Evolutionary conservation across 2,329 filamentous ascomycete species (phyloP).

Genomic region (Colletotrichum sojae): DNA sequence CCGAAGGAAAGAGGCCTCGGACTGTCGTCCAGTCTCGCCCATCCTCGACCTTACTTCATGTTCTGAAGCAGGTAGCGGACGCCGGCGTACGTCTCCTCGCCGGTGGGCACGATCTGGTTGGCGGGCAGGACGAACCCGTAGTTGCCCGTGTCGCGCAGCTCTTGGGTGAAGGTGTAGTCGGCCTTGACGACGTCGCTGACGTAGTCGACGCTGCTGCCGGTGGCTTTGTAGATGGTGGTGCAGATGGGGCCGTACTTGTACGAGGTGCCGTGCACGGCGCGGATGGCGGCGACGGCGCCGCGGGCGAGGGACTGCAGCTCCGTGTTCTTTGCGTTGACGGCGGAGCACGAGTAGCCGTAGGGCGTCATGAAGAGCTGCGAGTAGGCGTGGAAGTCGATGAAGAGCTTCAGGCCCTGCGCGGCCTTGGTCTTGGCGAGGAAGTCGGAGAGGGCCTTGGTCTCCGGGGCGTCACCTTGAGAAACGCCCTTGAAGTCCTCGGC

Average conservation of each 20-base stretch:
- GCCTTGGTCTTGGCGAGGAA: conserved; percentile 45
- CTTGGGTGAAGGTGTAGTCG: conserved; percentile 57
- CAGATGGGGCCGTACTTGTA: conserved; percentile 69
- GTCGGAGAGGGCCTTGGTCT: conserved; percentile 59
- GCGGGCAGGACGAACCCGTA: conserved; percentile 61
- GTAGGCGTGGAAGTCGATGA: conserved; percentile 72
- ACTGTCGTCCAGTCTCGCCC: neutral
- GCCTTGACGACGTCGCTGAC: conserved; percentile 58
- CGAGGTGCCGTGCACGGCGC: conserved; percentile 53
- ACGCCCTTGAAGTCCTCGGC: conserved; percentile 56
- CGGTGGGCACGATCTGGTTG: conserved; percentile 58
- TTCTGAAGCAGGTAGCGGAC: conserved; percentile 72
- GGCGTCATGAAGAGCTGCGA: conserved; percentile 65
- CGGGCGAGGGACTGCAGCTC: conserved; percentile 64
- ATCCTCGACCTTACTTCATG: conserved; percentile 49
- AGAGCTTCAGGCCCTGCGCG: conserved; percentile 64
- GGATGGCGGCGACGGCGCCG: conserved; percentile 66
- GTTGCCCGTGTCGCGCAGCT: conserved; percentile 54
- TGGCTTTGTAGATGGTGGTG: conserved; percentile 72
- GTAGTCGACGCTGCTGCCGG: conserved; percentile 62
- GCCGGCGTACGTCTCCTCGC: conserved; percentile 60
- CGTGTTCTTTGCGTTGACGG: conserved; percentile 59
- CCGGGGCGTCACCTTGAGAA: conserved; percentile 57
- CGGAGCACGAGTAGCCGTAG: conserved; percentile 72
- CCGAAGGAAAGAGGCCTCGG: neutral